phyloP scores from a whole-genome alignment of 148 eudicot species.

The Silene latifolia region DNA sequence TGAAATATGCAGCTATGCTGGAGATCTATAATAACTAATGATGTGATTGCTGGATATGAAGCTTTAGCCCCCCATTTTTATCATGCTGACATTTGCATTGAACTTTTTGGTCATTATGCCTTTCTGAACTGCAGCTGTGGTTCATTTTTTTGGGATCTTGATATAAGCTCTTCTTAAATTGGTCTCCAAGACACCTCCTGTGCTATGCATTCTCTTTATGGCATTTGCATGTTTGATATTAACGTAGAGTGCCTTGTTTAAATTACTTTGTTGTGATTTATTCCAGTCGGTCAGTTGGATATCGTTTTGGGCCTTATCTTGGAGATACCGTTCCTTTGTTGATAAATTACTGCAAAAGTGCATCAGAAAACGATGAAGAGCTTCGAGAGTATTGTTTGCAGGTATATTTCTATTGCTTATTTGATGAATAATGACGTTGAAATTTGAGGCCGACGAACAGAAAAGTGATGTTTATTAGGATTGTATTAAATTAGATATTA shows the following conservation, averaged over 20 bases:
- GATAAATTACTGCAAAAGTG: slow-evolving; percentile 70
- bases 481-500: not conserved
- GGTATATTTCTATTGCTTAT: slow-evolving; percentile 37
- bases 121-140: not conserved
- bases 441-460: slow-evolving; percentile 1
- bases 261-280: slow-evolving; percentile 5
- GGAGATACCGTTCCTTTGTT: slow-evolving; percentile 87
- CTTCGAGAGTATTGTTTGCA: slow-evolving; percentile 97
- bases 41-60: not conserved
- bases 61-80: not conserved
- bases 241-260: not conserved
- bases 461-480: not conserved
- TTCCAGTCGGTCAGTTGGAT: slow-evolving; percentile 90
- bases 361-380: slow-evolving; percentile 97
- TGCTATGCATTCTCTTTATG: not conserved
- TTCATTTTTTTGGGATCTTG: not conserved
- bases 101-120: not conserved
- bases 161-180: not conserved
- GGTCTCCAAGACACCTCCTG: not conserved
- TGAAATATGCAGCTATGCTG: too few relatives aligned
- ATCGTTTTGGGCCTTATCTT: slow-evolving; percentile 92
- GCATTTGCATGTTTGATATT: not conserved
- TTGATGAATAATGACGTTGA: not conserved
- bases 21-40: not conserved
- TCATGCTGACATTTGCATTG: not conserved